A percentile compares a stretch with the other conserved stretches of the same genome.
Evolutionary conservation across 345 rosid genomes (phyloP).

Genomic region (Hibiscus tridactylites): DNA sequence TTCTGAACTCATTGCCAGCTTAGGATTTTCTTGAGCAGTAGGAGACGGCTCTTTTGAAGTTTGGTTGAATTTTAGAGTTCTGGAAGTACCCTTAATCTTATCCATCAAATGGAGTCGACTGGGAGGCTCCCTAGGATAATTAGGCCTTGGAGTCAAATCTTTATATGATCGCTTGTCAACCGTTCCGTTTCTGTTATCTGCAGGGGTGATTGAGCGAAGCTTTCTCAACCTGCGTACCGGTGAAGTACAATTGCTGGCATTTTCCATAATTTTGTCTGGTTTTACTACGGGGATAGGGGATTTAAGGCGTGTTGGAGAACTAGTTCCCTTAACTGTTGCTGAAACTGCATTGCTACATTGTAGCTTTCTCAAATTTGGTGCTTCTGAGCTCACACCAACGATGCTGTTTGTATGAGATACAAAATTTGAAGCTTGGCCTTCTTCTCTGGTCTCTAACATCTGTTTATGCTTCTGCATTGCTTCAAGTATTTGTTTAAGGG

Average conservation of each 20-base stretch:
- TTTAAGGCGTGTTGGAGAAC: conserved; percentile 34
- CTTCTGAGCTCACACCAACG: conserved; percentile 24
- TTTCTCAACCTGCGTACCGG: conserved; percentile 20
- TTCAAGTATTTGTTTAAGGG: conserved; percentile 80
- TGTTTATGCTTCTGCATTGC: conserved; percentile 70
- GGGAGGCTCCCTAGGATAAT: conserved; percentile 23
- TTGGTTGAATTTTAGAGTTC: conserved; percentile 23
- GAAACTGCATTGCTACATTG: conserved; percentile 25
- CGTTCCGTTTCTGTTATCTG: conserved; percentile 29
- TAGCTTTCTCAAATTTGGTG: conserved; percentile 12
- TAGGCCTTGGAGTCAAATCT: conserved; percentile 39
- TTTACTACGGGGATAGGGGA: conserved; percentile 49
- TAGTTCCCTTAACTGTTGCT: conserved; percentile 25
- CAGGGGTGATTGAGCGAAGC: conserved; percentile 22
- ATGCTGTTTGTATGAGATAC: conserved; percentile 18
- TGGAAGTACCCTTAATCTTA: conserved; percentile 19
- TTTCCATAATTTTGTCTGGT: conserved; percentile 36
- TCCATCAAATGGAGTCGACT: conserved; percentile 19
- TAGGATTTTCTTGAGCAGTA: conserved; percentile 20
- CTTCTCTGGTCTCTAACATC: conserved; percentile 32
- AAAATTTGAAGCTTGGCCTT: conserved; percentile 22
- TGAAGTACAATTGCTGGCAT: conserved; percentile 21
- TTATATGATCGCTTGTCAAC: conserved; percentile 31
- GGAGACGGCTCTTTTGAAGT: conserved; percentile 27
- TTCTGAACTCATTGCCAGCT: conserved; percentile 34